phyloP scores from a whole-genome alignment of 805 yeast genomes.

The Groenewaldozyma tartarivorans region DNA sequence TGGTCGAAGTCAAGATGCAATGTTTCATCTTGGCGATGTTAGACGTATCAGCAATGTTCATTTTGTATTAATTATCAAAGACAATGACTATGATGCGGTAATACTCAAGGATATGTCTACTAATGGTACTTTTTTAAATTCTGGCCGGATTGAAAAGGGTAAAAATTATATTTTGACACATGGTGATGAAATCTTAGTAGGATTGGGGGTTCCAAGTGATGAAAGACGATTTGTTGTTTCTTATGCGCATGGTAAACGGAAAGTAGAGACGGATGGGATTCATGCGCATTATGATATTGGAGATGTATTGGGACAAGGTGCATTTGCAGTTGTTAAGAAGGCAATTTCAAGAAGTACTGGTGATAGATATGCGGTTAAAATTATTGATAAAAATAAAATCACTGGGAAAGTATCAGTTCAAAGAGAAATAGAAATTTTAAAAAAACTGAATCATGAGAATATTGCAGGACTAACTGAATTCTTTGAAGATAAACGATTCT shows the following conservation, averaged over 20 bases:
- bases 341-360: conserved; percentile 84
- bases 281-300: conserved; percentile 64
- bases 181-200: conserved; percentile 90
- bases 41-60: conserved; percentile 69
- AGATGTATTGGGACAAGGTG: conserved; percentile 92
- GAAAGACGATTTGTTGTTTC: conserved; percentile 40
- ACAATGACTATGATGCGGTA: conserved; percentile 20
- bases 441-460: conserved; percentile 71
- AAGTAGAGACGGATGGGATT: conserved; percentile 39
- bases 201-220: conserved; percentile 74
- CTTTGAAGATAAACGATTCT: conserved; percentile 71
- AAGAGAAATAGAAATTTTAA: conserved; percentile 74
- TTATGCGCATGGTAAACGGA: conserved; percentile 27
- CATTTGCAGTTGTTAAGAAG: conserved; percentile 90
- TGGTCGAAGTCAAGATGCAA: conserved; percentile 66
- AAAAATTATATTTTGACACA: conserved; percentile 74
- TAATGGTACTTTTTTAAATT: conserved; percentile 86
- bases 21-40: conserved; percentile 50
- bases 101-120: conserved; percentile 40
- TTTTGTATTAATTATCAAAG: conserved; percentile 46
- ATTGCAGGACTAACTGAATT: conserved; percentile 76
- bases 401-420: conserved; percentile 71
- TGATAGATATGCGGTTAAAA: conserved; percentile 80
- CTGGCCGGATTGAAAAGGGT: conserved; percentile 59
- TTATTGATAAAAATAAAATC: conserved; percentile 73